Base-by-base conservation (phyloP, 208 protist genomes). In the Trypanosoma scelopori region DNA sequence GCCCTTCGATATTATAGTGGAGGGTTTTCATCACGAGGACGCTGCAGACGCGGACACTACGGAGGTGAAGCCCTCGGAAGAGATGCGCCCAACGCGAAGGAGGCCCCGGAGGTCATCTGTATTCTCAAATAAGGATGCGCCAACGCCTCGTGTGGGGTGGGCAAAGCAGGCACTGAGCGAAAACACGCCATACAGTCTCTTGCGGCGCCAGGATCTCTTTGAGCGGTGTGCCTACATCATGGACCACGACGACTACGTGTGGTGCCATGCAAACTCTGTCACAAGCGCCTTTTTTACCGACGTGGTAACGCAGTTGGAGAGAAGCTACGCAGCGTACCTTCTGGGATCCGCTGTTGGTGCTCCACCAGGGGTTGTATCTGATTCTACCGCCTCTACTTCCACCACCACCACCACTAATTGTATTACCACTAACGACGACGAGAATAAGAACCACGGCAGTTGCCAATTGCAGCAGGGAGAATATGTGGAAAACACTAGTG, bases 1-100 rank as follows among this genome's bases (percentile, higher is more conserved):
- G 51, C 78, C 74, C 3, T 90, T 77, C 48, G 72, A 82, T 57
- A 87, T 93, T 53, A 87, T 93, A 46, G 81, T 82, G 22, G 86
- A 79, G 0, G 79, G 87, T 53, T 81, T 78, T 0, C 75, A 85
- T 47, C 47, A 64, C 48, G 78, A 79, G 30, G 74, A 79, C 16
- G 28, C 39, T 0, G 61, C 57, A 41, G 50, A 70, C 11, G 12
- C 1, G 18, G 3, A 55, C 3, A 41, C 28, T 27, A 43, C 5
- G 42, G 28, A 42, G 30, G 2, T 28, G 32, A 55, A 50, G 22
- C 35, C 22, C 7, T 2, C 6, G 11, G 32, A 30, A 50, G 18
- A 5, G 6, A 12, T 48, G 11, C 16, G 2, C 11, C 64, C 23
- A 53, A 49, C 30, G 47, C 58, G 46, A 35, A 48, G 30, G 46